Evolutionary conservation across 2,329 filamentous ascomycete species (phyloP).

Genomic region (Fusarium sublunatum): DNA sequence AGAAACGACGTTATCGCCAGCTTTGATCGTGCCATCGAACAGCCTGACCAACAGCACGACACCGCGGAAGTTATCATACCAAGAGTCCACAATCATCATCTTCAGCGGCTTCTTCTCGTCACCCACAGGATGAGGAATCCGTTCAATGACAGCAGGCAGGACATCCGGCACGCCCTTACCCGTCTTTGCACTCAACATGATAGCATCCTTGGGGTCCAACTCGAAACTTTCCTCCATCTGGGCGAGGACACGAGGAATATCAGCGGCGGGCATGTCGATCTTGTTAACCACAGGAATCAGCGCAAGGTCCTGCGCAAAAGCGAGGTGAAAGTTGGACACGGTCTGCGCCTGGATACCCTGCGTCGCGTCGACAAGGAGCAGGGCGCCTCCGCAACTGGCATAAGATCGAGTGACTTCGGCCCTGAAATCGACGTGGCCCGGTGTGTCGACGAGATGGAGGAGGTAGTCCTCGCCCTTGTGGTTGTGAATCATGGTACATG

Average conservation of each 20-base stretch:
- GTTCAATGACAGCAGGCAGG: conserved; percentile 85
- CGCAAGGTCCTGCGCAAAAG: conserved; percentile 88
- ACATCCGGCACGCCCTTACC: conserved; percentile 87
- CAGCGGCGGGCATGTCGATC: conserved; percentile 90
- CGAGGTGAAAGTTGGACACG: conserved; percentile 97
- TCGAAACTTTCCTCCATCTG: conserved; percentile 92
- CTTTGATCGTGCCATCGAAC: conserved; percentile 85
- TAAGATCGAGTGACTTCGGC: conserved; percentile 97
- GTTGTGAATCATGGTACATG: conserved; percentile 96
- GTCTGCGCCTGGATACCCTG: conserved; percentile 98
- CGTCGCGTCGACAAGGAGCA: conserved; percentile 93
- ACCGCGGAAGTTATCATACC: conserved; percentile 97
- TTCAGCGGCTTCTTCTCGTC: conserved; percentile 78
- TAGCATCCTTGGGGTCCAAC: conserved; percentile 78
- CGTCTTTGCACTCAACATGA: conserved; percentile 88
- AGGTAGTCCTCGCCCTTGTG: conserved; percentile 89
- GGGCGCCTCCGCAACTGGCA: conserved; percentile 91
- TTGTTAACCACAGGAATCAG: conserved; percentile 97
- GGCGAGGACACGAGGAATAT: conserved; percentile 84
- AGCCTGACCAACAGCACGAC: conserved; percentile 91
- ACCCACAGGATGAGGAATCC: conserved; percentile 83
- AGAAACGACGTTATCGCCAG: conserved; percentile 87
- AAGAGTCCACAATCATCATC: conserved; percentile 93
- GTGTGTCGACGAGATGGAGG: conserved; percentile 94
- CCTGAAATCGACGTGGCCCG: conserved; percentile 96